Evolutionary conservation across 495 filamentous ascomycete genomes (phyloP), one percentile per base, ranked within the genome.

Genomic region (Aspergillus bertholletiae): DNA sequence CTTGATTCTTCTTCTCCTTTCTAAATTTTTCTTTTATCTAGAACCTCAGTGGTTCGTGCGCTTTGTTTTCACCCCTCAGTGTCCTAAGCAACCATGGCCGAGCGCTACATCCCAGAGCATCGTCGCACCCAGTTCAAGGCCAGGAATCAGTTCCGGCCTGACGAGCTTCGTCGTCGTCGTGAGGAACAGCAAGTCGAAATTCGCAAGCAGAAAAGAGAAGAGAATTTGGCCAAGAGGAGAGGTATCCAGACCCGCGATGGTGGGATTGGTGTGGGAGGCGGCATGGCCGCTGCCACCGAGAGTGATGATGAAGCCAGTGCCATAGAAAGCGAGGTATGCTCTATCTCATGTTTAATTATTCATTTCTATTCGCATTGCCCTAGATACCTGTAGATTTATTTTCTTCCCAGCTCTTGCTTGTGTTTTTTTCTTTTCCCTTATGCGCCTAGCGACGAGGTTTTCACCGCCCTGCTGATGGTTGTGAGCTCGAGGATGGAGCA

Each of bases 171-270:
- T 66, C 91, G 95, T 68, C 95, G 95, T 72, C 95, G 95, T 71
- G 95, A 99, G 68, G 95, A 99, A 73, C 90, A 95, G 73, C 93
- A 96, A 74, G 95, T 99, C 55, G 95, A 99, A 81, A 97, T 99
- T 66, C 83, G 95, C 57, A 96, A 95, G 80, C 88, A 89, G 59
- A 99, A 97, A 83, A 83, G 95, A 60, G 95, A 99, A 67, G 95
- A 99, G 77, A 96, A 96, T 74, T 73, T 99, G 68, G 95, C 95
- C 68, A 99, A 99, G 84, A 79, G 95, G 70, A 84, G 95, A 80
- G 96, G 96, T 70, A 96, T 99, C 59, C 81, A 84, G 60, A 84
- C 82, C 61, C 86, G 84, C 40, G 86, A 90, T 78, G 81, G 82
- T 53, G 73, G 70, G 53, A 79, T 82, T 71, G 88, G 89, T 51